Evolutionary conservation across 2,329 filamentous ascomycete species (phyloP), one percentile per base, ranked within the genome.

Genomic region (Talaromyces sp.): DNA sequence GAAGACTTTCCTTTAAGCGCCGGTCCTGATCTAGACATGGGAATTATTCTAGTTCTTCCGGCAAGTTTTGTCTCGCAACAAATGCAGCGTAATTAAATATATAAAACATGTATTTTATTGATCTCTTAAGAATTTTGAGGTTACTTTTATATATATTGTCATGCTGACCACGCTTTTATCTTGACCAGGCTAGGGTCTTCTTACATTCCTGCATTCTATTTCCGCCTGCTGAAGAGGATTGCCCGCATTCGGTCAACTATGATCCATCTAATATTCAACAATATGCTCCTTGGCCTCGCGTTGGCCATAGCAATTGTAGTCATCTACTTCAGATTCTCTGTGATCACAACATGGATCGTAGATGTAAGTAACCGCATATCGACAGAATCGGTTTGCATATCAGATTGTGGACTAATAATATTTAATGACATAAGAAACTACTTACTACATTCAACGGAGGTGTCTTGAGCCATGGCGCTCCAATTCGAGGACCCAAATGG

Each of bases 401-500:
- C 13, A 39, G 35, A 39, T 39, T 39, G 35, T 39, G 13, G 35
- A 39, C 35, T 39, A 39, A 39, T 13, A 13, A 3, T 39, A 39
- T 39, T 39, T 13, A 39, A 39, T 39, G 35, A 39, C 22, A 22
- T 22, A 22, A 22, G 22, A 22, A 22, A 22, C 22, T 22, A 22
- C 22, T 22, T 22, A 22, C 22, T 22, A 22, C 22, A 22, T 22
- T 22, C 22, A 39, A 39, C 13, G 13, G 37, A 39, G 11, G 9
- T 39, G 13, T 39, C 37, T 39, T 39, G 10, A 39, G 41, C 41
- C 3, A 19, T 9, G 41, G 41, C 5, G 7, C 3, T 9, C 57
- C n/a, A 7, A 60, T 60, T 19, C 37, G 39, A 17, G 57, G 57
- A 11, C 57, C 57, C 17, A 43, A 43, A 43, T 60, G 57, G 57